These are phyloP conservation scores for Podospora comata DNA, from an alignment of 495 filamentous ascomycete species.

Conservation along the genomic window DNA sequence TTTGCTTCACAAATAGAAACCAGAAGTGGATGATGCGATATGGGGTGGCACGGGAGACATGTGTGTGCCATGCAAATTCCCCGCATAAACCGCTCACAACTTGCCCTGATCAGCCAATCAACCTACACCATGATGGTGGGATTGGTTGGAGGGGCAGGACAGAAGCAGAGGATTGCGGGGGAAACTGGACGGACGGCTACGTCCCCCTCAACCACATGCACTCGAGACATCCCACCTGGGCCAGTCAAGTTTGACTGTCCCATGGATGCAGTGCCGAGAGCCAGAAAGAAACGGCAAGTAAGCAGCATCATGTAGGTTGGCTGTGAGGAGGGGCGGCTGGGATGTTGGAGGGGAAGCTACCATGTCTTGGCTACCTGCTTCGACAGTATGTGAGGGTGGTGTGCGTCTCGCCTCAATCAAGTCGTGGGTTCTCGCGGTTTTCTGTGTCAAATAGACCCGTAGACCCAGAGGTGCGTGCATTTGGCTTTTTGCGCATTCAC, in stretches of 20 bases:
- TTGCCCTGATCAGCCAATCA: conserved; percentile 5
- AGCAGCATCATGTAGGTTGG: background rate
- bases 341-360: background rate
- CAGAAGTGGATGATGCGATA: background rate
- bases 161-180: background rate
- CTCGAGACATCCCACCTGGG: background rate
- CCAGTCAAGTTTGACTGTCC: too few species aligned
- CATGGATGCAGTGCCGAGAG: too few species aligned
- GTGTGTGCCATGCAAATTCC: background rate
- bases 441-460: background rate
- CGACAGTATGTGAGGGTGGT: background rate
- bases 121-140: background rate
- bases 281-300: too few species aligned
- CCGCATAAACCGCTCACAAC: conserved; percentile 8
- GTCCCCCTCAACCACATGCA: background rate
- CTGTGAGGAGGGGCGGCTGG: background rate
- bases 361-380: background rate
- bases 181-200: background rate
- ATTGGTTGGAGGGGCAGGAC: background rate
- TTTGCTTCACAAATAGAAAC: background rate
- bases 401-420: background rate
- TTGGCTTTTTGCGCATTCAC: too few species aligned
- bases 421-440: background rate
- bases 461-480: background rate
- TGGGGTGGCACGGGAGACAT: background rate